Conservation (phyloP, 768 basidiomycete species). For the Lactarius akahatsu region DNA sequence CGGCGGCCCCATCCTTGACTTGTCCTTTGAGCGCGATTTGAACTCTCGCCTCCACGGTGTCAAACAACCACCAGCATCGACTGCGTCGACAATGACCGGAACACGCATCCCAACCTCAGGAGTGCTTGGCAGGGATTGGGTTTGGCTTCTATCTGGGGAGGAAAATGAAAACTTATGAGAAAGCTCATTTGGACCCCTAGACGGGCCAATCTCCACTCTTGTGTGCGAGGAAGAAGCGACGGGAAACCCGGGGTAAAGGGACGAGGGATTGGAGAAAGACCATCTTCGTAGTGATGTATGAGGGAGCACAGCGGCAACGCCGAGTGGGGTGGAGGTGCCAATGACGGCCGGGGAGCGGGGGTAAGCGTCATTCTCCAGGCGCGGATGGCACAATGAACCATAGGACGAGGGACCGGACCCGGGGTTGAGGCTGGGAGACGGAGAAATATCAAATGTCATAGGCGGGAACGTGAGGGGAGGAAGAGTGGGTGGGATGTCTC, state of each 20-base stretch:
- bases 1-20: constrained; percentile 26
- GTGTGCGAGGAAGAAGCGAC: constrained; percentile 34
- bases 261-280: constrained; percentile 16
- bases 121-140: constrained; percentile 27
- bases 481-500: constrained; percentile 53
- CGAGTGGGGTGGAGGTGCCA: neutral
- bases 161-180: constrained; percentile 57
- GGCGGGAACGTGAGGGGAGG: constrained; percentile 65
- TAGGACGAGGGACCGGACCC: constrained; percentile 39
- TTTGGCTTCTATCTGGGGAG: constrained; percentile 34
- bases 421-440: constrained; percentile 37
- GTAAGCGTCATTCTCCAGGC: constrained; percentile 6
- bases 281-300: constrained; percentile 6
- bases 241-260: neutral
- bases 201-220: constrained; percentile 47
- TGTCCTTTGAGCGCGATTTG: constrained; percentile 34
- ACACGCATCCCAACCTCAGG: constrained; percentile 10
- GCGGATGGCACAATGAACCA: constrained; percentile 26
- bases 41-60: constrained; percentile 46
- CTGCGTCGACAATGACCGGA: constrained; percentile 27
- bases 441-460: constrained; percentile 47
- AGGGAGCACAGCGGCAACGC: neutral
- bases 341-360: constrained; percentile 2
- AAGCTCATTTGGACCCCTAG: constrained; percentile 49
- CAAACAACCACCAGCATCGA: constrained; percentile 39